These are phyloP conservation scores for Melocanna baccifera DNA, from an alignment of 176 grass and related monocot species.

Conservation along the genomic window DNA sequence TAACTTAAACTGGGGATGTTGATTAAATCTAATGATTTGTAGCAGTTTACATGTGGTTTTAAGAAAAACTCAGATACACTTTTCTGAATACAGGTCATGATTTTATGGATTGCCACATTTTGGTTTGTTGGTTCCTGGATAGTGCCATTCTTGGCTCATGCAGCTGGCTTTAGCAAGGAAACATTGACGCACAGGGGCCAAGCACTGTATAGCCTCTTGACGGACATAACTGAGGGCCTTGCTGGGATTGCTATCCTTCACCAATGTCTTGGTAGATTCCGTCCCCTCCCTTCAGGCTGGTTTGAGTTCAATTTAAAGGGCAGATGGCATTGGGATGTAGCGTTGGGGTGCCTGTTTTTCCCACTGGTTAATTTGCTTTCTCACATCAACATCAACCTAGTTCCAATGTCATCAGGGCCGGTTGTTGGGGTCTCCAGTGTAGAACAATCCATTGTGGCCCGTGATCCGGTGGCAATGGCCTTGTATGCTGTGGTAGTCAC, in stretches of 20 bases:
- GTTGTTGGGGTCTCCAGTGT: constrained; percentile 62
- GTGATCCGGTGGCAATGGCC: constrained; percentile 80
- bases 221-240: constrained; percentile 79
- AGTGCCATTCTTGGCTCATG: constrained; percentile 90
- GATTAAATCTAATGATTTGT: neutral
- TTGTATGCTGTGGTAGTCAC: constrained; percentile 86
- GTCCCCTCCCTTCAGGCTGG: constrained; percentile 82
- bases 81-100: constrained; percentile 72
- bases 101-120: constrained; percentile 92
- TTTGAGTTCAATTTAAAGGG: constrained; percentile 79
- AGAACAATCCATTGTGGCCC: constrained; percentile 87
- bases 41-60: constrained; percentile 21
- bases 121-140: constrained; percentile 99
- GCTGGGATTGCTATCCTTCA: constrained; percentile 92
- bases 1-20: neutral
- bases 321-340: constrained; percentile 79
- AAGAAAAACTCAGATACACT: constrained; percentile 22
- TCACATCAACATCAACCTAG: constrained; percentile 74
- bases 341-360: constrained; percentile 66
- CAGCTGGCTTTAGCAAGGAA: constrained; percentile 86
- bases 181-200: constrained; percentile 86
- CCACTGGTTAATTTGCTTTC: constrained; percentile 89
- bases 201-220: constrained; percentile 89
- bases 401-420: constrained; percentile 56
- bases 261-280: constrained; percentile 82